Base-by-base conservation (phyloP, 176 grass and related monocot genomes). In the Stipa capillata region DNA sequence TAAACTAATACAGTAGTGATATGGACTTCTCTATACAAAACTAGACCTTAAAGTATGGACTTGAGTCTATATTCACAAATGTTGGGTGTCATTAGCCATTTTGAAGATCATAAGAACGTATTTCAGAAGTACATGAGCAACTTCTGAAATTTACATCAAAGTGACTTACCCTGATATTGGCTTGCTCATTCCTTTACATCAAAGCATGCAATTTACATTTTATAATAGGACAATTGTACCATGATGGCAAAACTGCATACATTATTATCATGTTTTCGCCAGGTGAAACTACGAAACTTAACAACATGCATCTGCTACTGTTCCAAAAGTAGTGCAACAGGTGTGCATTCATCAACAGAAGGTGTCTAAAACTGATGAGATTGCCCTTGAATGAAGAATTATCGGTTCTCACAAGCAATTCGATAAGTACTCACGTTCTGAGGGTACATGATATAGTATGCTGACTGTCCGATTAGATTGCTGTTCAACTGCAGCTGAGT, bases 151-250 rank as follows among this genome's bases (percentile, higher is more conserved):
- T n/a, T n/a, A n/a, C n/a, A n/a, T n/a, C n/a, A n/a, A n/a, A n/a
- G n/a, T n/a, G n/a, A n/a, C n/a, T n/a, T n/a, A n/a, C n/a, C n/a
- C n/a, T n/a, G n/a, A n/a, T n/a, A n/a, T n/a, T n/a, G n/a, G 4
- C 62, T 51, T 53, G 24, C 41, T 70, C 69, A 8, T 1, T 53
- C 25, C 18, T 75, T 84, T 39, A 49, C 37, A 37, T 27, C 27
- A n/a, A 77, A 84, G 29, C 17, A 79, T 50, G 23, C n/a, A 85
- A 31, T 42, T 18, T n/a, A n/a, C 17, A 18, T 33, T 65, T 75
- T 31, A 51, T 74, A 85, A 21, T 10, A 65, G 47, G 36, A 79
- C 47, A 35, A 29, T 24, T n/a, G n/a, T n/a, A n/a, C 37, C 43
- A 85, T 58, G 16, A 36, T 39, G 20, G 51, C 20, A 82, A 28